A percentile compares a stretch with the other conserved stretches of the same genome.
phyloP scores from a whole-genome alignment of 768 basidiomycete genomes.

The Suillus sp. region DNA sequence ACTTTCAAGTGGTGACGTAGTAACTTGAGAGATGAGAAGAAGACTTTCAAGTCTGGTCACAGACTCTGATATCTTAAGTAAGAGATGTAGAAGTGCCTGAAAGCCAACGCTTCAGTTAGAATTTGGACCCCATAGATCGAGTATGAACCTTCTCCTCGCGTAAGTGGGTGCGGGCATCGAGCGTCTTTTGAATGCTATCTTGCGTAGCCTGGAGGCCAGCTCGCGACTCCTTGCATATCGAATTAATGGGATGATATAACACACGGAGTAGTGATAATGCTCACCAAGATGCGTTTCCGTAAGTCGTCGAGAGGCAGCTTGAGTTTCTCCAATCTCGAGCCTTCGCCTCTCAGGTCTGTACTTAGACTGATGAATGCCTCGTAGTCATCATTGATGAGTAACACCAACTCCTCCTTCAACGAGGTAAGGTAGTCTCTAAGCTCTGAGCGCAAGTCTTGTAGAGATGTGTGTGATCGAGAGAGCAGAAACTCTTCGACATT shows the following conservation, averaged over 20 bases:
- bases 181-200: slow-evolving; percentile 73
- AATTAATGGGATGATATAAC: not conserved
- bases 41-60: slow-evolving; percentile 86
- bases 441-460: slow-evolving; percentile 86
- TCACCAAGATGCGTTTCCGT: slow-evolving; percentile 66
- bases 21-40: slow-evolving; percentile 60
- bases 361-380: slow-evolving; percentile 97
- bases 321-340: slow-evolving; percentile 65
- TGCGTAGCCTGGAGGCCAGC: slow-evolving; percentile 66
- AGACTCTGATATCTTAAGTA: slow-evolving; percentile 92
- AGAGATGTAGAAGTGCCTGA: slow-evolving; percentile 80
- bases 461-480: slow-evolving; percentile 79
- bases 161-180: slow-evolving; percentile 71
- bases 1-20: slow-evolving; percentile 35
- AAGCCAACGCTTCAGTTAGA: slow-evolving; percentile 13
- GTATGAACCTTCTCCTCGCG: slow-evolving; percentile 77
- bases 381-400: slow-evolving; percentile 97
- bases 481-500: slow-evolving; percentile 87
- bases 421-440: slow-evolving; percentile 80
- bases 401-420: slow-evolving; percentile 92
- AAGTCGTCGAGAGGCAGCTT: slow-evolving; percentile 67
- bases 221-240: slow-evolving; percentile 55
- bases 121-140: slow-evolving; percentile 6
- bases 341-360: slow-evolving; percentile 88
- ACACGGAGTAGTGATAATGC: slow-evolving; percentile 32